phyloP scores from a whole-genome alignment of 257 asterid species.

The Solanum piurae region DNA sequence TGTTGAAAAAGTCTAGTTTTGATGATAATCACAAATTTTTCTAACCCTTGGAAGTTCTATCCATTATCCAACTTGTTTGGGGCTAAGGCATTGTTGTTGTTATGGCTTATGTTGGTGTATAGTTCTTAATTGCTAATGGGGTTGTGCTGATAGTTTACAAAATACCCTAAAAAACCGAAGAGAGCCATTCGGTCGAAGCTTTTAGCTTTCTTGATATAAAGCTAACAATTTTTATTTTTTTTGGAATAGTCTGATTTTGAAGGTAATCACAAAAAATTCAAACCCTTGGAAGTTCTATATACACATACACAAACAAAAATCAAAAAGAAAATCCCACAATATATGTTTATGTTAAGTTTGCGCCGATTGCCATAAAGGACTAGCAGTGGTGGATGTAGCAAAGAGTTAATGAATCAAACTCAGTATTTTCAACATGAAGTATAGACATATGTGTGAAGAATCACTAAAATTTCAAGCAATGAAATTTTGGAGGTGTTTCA shows the following conservation, averaged over 20 bases:
- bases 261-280: not conserved
- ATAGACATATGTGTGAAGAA: not conserved
- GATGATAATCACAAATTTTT: not conserved
- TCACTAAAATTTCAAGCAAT: not conserved
- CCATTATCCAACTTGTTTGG: not conserved
- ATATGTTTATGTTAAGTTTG: not conserved
- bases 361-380: not conserved
- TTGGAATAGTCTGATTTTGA: not conserved
- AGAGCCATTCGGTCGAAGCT: not conserved
- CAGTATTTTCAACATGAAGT: not conserved
- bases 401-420: not conserved
- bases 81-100: not conserved
- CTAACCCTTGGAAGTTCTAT: not conserved
- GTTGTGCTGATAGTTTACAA: not conserved
- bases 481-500: not conserved
- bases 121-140: not conserved
- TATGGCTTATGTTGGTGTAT: not conserved
- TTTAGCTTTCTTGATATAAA: not conserved
- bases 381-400: not conserved
- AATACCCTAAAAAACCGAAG: not conserved
- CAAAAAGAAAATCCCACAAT: not conserved
- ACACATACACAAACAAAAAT: not conserved
- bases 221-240: not conserved
- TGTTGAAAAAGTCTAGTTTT: not conserved
- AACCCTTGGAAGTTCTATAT: not conserved